A percentile compares a stretch with the other conserved stretches of the same genome.
These are phyloP conservation scores for Aspergillus neotritici DNA, from an alignment of 2,329 filamentous ascomycete species.

Conservation along the genomic window DNA sequence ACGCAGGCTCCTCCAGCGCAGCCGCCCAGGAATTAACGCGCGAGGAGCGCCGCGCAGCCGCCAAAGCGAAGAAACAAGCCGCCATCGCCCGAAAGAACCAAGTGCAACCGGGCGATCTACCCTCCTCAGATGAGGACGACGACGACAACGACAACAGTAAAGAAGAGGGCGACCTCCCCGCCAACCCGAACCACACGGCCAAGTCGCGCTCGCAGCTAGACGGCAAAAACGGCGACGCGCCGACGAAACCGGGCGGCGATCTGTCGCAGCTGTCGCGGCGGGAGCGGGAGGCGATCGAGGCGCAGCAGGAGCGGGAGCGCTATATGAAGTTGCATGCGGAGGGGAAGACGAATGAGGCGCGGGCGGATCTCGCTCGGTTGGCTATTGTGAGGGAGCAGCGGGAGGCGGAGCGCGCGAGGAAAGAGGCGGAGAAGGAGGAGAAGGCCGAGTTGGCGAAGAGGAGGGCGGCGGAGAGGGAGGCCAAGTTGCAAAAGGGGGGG, in stretches of 20 bases:
- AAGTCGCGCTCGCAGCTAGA: constrained; percentile 63
- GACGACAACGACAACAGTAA: constrained; percentile 33
- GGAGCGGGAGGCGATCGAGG: constrained; percentile 75
- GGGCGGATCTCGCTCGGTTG: constrained; percentile 79
- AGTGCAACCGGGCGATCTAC: constrained; percentile 77
- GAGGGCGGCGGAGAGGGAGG: constrained; percentile 36
- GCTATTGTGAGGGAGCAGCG: constrained; percentile 78
- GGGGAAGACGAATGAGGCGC: constrained; percentile 94
- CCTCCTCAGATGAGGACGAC: constrained; percentile 60
- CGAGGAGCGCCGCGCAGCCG: constrained; percentile 79
- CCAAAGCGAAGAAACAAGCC: constrained; percentile 86
- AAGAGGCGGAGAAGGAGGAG: constrained; percentile 65
- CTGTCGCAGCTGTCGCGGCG: constrained; percentile 57
- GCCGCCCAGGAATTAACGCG: constrained; percentile 58
- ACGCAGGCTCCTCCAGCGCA: constrained; percentile 28
- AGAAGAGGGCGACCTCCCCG: constrained; percentile 49
- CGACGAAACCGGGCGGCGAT: constrained; percentile 37
- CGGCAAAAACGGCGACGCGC: constrained; percentile 51
- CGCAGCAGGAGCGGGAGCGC: constrained; percentile 78
- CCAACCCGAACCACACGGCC: constrained; percentile 80
- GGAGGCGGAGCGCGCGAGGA: constrained; percentile 73
- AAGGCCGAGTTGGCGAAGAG: constrained; percentile 37
- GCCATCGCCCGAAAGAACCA: constrained; percentile 72
- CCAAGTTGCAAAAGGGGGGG: constrained; percentile 36
- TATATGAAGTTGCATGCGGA: constrained; percentile 89